Evolutionary conservation across 768 basidiomycete species (phyloP).

Genomic region (Aureoboletus auriporus): DNA sequence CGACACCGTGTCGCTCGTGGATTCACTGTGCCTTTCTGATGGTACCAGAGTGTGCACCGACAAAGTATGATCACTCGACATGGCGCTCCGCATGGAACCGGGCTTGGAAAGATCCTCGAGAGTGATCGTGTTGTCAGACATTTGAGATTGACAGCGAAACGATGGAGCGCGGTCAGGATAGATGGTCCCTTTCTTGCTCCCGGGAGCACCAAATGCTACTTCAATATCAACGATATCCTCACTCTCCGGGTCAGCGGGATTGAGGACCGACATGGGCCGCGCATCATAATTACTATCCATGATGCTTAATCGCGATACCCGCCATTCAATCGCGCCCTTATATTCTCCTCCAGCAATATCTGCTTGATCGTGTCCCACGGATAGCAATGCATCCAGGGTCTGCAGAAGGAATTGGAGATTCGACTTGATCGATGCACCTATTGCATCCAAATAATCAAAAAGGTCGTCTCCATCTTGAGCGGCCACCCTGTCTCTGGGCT

Average conservation of each 20-base stretch:
- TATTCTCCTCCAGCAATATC: slow-evolving; percentile 68
- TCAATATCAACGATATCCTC: slow-evolving; percentile 60
- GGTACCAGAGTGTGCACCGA: slow-evolving; percentile 24
- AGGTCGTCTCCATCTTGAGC: slow-evolving; percentile 19
- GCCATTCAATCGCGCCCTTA: slow-evolving; percentile 72
- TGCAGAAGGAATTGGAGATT: slow-evolving; percentile 55
- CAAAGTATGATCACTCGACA: slow-evolving; percentile 23
- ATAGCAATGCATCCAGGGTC: slow-evolving; percentile 58
- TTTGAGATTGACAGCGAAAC: slow-evolving; percentile 31
- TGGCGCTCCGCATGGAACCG: slow-evolving; percentile 15
- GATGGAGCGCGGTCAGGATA: slow-evolving; percentile 24
- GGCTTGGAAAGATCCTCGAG: slow-evolving; percentile 23
- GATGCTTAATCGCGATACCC: slow-evolving; percentile 66
- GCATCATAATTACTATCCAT: slow-evolving; percentile 48
- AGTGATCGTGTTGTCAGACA: slow-evolving; percentile 33
- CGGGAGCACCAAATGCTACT: slow-evolving; percentile 43
- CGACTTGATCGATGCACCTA: slow-evolving; percentile 49
- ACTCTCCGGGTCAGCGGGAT: slow-evolving; percentile 37
- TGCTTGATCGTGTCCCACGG: slow-evolving; percentile 67
- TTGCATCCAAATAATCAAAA: slow-evolving; percentile 44
- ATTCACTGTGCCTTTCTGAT: slow-evolving; percentile 19
- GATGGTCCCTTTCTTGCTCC: slow-evolving; percentile 26
- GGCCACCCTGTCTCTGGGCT: not conserved
- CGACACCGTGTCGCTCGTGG: slow-evolving; percentile 17
- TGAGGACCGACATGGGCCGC: slow-evolving; percentile 36